A percentile compares a stretch with the other conserved stretches of the same genome.
Evolutionary conservation across 164 flowering plant species (phyloP).

Genomic region (Sextonia rubra): DNA sequence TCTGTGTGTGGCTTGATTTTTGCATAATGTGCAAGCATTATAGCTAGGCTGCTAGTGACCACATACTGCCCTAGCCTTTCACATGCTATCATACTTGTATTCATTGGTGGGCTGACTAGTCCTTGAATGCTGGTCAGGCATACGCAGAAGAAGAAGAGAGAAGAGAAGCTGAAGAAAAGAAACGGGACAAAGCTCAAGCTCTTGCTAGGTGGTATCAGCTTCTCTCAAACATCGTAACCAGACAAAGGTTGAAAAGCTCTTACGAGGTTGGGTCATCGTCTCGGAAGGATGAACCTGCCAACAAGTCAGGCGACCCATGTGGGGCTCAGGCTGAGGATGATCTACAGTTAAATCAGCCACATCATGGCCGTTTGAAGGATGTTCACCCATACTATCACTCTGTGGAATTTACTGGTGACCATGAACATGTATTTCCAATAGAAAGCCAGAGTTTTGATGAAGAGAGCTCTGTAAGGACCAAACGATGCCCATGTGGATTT

Average conservation of each 20-base stretch:
- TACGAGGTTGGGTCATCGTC: conserved; percentile 37
- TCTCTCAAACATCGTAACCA: conserved; percentile 75
- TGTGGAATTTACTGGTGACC: conserved; percentile 25
- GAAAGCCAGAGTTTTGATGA: conserved; percentile 57
- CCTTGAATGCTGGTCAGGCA: conserved; percentile 42
- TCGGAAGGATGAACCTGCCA: conserved; percentile 8
- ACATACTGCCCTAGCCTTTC: too few relatives aligned
- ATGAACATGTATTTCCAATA: conserved; percentile 65
- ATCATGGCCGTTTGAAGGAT: conserved; percentile 10
- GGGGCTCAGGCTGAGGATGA: conserved; percentile 7
- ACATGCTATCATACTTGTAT: too few relatives aligned
- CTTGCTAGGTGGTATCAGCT: conserved; percentile 89
- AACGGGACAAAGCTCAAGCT: conserved; percentile 61
- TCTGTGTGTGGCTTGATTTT: not conserved
- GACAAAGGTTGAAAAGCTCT: conserved; percentile 61
- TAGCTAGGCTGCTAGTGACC: too few relatives aligned
- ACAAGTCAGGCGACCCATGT: conserved; percentile 8
- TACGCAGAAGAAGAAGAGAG: conserved; percentile 75
- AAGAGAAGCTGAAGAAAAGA: conserved; percentile 74
- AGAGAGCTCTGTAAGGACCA: conserved; percentile 42
- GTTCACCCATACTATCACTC: conserved; percentile 5
- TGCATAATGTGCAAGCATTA: not conserved
- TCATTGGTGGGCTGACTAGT: too few relatives aligned
- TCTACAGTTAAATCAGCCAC: conserved; percentile 8
- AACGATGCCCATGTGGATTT: conserved; percentile 86